phyloP scores from a whole-genome alignment of 176 grass and related monocot species.

The Aegilops longissima region DNA sequence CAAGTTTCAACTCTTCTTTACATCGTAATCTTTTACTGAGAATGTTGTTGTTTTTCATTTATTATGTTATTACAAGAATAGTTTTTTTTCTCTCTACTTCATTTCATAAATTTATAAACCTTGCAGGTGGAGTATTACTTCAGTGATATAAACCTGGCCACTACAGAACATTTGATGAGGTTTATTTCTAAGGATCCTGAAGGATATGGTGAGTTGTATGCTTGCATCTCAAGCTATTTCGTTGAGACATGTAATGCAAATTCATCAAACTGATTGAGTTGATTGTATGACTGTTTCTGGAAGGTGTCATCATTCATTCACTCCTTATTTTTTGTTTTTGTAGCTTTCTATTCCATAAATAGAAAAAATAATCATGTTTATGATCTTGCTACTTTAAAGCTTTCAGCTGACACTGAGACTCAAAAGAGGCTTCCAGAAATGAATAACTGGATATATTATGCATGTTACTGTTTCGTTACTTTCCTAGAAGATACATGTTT shows the following conservation, averaged over 20 bases:
- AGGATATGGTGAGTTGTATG: constrained; percentile 83
- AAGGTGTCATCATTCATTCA: background rate
- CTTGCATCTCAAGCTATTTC: constrained; percentile 23
- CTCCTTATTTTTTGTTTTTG: too few species aligned
- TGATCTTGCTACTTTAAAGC: background rate
- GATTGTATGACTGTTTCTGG: background rate
- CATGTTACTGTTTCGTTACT: constrained; percentile 3
- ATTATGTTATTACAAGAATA: background rate
- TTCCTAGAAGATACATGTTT: background rate
- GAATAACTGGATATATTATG: background rate
- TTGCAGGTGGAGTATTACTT: constrained; percentile 97
- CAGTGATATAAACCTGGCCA: constrained; percentile 89
- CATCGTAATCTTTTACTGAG: background rate
- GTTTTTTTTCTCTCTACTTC: constrained; percentile 4
- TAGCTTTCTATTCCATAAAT: constrained; percentile 14
- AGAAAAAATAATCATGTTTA: constrained; percentile 9
- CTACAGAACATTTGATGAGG: constrained; percentile 98
- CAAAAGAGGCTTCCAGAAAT: constrained; percentile 16
- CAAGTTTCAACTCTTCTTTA: background rate
- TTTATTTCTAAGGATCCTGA: constrained; percentile 90
- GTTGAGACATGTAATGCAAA: background rate
- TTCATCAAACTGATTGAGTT: constrained; percentile 13
- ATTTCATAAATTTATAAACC: constrained; percentile 18
- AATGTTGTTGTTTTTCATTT: background rate
- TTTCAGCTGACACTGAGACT: background rate